Base-by-base conservation (phyloP, 2,329 filamentous ascomycete genomes). In the Fusarium verrucosum region DNA sequence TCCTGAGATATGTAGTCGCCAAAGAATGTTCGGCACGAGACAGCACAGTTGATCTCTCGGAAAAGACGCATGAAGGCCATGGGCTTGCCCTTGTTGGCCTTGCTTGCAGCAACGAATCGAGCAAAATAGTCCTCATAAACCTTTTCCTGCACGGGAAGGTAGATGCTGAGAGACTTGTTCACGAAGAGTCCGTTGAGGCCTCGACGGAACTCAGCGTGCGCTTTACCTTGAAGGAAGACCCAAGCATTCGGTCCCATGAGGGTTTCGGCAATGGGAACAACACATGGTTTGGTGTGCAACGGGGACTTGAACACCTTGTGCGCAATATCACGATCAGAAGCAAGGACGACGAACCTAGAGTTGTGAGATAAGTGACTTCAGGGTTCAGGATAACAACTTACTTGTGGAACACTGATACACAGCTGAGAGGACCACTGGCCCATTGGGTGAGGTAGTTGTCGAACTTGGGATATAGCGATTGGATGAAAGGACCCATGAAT, bases 321-420 rank as follows among this genome's bases (percentile, higher is more conserved):
- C 42, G 91, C 89, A 74, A 93, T 86, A 76, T 94, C 91, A 69
- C 90, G 87, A 47, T 89, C 89, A 10, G 90, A 91, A 25, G 88
- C 90, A 62, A 94, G 89, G 45, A 94, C 89, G 59, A 94, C 90
- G 76, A 94, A 94, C 72, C 89, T 91, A 65, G 2, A 3, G 4
- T 2, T 5, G 2, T 5, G 4, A 6, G 5, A 9, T n/a, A 2
- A 23, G 19, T 55, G 3, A 25, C 5, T 20, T 26, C 0, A 23
- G 4, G 4, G 7, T 3, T 9, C 2, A 1, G 1, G 2, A 9
- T 16, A 3, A 14, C 2, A 7, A 33, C 50, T 7, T 83, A 92
- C 89, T 94, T 94, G 83, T 94, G 91, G 76, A 94, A 94, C 64
- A 94, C 88, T 2, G 90, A 93, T 17, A 94, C 90, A 70, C 91